These are phyloP conservation scores for sunflower (Helianthus annuus) DNA, from an alignment of 129 eudicot genomes.

Conservation along the genomic window HanXRQr2.0-SUNRISE NC_035445.2:61760029-61760528, in stretches of 20 bases:
- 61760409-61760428: slow-evolving; percentile 55
- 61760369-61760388: slow-evolving; percentile 49
- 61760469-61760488: slow-evolving; percentile 51
- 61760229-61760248: slow-evolving; percentile 5
- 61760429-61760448: slow-evolving; percentile 46
- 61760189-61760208: slow-evolving; percentile 13
- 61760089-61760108: not conserved
- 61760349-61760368: slow-evolving; percentile 65
- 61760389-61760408: slow-evolving; percentile 42
- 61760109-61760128: slow-evolving; percentile 11
- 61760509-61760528: slow-evolving; percentile 38
- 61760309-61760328: slow-evolving; percentile 48
- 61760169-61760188: slow-evolving; percentile 21
- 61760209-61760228: slow-evolving; percentile 31
- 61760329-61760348: slow-evolving; percentile 42
- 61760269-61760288: slow-evolving; percentile 63
- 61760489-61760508: slow-evolving; percentile 45
- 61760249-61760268: slow-evolving; percentile 38
- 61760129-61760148: slow-evolving; percentile 28
- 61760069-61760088: not conserved
- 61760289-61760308: slow-evolving; percentile 52
- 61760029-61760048: too few relatives aligned
- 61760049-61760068: too few relatives aligned
- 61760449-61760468: slow-evolving; percentile 44
- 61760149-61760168: slow-evolving; percentile 19